Evolutionary conservation across 768 basidiomycete genomes (phyloP).

Genomic region (Xerocomellus dryophilus): DNA sequence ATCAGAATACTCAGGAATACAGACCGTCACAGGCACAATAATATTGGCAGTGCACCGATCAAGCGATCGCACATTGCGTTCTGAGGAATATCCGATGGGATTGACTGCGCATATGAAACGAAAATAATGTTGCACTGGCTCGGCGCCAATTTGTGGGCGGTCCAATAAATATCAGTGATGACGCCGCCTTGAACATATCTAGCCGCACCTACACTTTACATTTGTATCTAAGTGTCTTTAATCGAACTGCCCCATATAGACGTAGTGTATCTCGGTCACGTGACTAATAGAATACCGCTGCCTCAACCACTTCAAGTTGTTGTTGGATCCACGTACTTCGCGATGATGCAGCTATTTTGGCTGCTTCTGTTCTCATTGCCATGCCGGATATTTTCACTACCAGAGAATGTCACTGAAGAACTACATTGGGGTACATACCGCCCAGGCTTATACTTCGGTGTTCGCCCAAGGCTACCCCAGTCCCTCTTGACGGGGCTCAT

Average conservation of each 20-base stretch:
- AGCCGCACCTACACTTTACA: too few relatives aligned
- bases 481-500: constrained; percentile 91
- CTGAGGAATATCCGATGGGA: too few relatives aligned
- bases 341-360: constrained; percentile 25
- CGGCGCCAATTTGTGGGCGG: too few relatives aligned
- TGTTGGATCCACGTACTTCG: neutral
- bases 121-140: too few relatives aligned
- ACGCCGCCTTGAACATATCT: too few relatives aligned
- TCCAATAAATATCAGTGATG: too few relatives aligned
- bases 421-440: constrained; percentile 77
- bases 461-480: constrained; percentile 79
- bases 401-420: constrained; percentile 37
- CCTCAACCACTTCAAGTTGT: neutral
- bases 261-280: neutral
- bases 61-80: too few relatives aligned
- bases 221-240: too few relatives aligned
- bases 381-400: constrained; percentile 12
- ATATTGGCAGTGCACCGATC: constrained; percentile 3
- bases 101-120: neutral
- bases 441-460: constrained; percentile 93
- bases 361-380: constrained; percentile 27
- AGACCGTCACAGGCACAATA: neutral
- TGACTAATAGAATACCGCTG: neutral
- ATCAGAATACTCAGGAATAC: neutral
- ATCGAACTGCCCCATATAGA: too few relatives aligned